A percentile compares a stretch with the other conserved stretches of the same genome.
Conservation (phyloP, 164 flowering plant species). For the Magnolia officinalis region DNA sequence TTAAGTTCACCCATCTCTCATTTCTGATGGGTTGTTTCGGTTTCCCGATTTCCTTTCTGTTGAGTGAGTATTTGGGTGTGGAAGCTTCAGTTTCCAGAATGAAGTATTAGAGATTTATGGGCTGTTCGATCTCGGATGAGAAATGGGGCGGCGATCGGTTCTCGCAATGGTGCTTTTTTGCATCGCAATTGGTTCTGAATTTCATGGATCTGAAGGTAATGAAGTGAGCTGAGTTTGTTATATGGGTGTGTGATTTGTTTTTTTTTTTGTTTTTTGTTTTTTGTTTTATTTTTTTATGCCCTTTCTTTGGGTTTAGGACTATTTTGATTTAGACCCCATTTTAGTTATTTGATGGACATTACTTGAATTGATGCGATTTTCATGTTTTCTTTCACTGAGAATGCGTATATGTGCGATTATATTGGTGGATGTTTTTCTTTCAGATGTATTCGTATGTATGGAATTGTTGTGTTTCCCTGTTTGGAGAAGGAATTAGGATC, state of each 20-base stretch:
- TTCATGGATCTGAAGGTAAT: constrained; percentile 15
- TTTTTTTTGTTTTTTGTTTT: no score
- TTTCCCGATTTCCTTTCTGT: background rate
- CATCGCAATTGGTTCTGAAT: background rate
- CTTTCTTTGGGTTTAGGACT: background rate
- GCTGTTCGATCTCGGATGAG: background rate
- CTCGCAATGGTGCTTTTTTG: background rate
- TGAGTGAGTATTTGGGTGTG: background rate
- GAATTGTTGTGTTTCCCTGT: background rate
- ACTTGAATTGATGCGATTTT: background rate
- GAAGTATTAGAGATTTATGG: background rate
- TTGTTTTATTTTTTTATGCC: background rate
- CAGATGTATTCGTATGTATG: background rate
- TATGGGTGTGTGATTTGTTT: background rate
- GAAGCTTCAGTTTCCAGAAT: background rate
- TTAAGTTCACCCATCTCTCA: constrained; percentile 7
- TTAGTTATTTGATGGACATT: background rate
- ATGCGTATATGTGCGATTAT: background rate
- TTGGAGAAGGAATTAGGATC: background rate
- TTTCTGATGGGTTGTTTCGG: constrained; percentile 5
- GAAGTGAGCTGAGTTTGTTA: background rate
- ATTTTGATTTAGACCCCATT: background rate
- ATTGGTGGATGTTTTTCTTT: background rate
- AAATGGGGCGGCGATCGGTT: constrained; percentile 7
- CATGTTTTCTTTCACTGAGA: background rate